Base-by-base conservation (phyloP, 352 stramenopile species). In the Phytophthora idaei region DNA sequence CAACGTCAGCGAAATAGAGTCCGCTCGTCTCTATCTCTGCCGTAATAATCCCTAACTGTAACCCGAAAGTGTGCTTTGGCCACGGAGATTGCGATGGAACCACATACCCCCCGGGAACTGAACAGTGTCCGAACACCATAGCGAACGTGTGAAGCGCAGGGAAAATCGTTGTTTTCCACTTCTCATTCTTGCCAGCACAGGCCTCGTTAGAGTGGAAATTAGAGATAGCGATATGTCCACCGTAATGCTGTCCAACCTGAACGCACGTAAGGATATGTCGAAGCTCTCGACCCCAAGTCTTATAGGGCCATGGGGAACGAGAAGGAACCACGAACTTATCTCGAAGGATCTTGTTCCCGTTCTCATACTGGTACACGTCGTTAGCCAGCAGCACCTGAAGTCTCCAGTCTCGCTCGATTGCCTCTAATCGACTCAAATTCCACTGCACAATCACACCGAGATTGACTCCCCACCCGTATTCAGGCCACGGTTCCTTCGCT, bases 291-390 rank as follows among this genome's bases (percentile, higher is more conserved):
- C 64, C 64, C 64, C 69, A 77, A 1, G 65, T 65, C 28, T 71
- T 67, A 21, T 52, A 64, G 3, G 64, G 69, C 69, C 65, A 77
- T 4, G 65, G 65, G 54, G 64, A 42, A 4, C 65, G 69, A 42
- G 31, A 62, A 8, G 69, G 69, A 15, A 77, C 60, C 32, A 73
- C 59, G n/a, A 77, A 77, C 17, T 63, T 34, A 55, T 71, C 66
- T 11, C 50, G 54, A 14, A 77, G 4, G 11, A 67, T 52, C 17
- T 61, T 63, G 46, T 71, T 74, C 7, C 52, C 56, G 48, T 73
- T 48, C 28, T 77, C 69, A 32, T 71, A 74, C 17, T 59, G 56
- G 28, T 66, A 77, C 41, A 71, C 60, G 8, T 71, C 56, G 34
- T 64, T 55, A 2, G 69, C 69, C 10, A 47, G 29, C 32, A 74